Base-by-base conservation (phyloP, 208 protist genomes). In the Wallacemonas collosoma region DNA sequence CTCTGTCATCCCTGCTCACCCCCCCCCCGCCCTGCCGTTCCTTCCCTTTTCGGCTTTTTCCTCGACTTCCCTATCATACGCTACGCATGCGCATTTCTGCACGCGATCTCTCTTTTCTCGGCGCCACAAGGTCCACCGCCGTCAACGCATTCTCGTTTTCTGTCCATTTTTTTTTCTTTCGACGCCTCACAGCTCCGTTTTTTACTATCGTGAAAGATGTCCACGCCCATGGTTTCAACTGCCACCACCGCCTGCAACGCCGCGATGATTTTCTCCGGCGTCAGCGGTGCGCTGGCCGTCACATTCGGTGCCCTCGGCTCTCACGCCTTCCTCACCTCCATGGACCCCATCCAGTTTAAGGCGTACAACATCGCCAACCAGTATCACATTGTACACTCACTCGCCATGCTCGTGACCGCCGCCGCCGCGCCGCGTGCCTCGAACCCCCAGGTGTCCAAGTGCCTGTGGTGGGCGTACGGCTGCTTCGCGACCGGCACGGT, bases 351-450 rank as follows among this genome's bases (percentile, higher is more conserved):
- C 45, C 73, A 87, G 76, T 71, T 82, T 44, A 81, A 81, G 73
- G 68, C 68, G 12, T 90, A 83, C 71, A 72, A 75, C 69, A 58
- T 77, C 7, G 85, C 79, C 44, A 86, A 86, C 75, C 84, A 88
- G 75, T 89, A 89, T 57, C 83, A 94, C 79, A 72, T 94, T 53
- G 58, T 92, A 15, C 86, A 94, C 79, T 83, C 86, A 40, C 67
- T 85, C 39, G 86, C 81, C 44, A 80, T 93, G 81, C 44, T 90
- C 50, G 68, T 80, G 1, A 75, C 85, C 12, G 80, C 82, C n/a
- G 80, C 77, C 2, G 41, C 55, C 15, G 75, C 68, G 15, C 76
- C 72, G 45, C 75, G 79, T 44, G 71, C 75, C 35, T 44, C 40
- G 12, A 65, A 71, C 15, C 71, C 69, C 47, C 60, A 72, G 36